phyloP scores from a whole-genome alignment of 2,329 filamentous ascomycete genomes.

The Conoideocrella luteorostrata region DNA sequence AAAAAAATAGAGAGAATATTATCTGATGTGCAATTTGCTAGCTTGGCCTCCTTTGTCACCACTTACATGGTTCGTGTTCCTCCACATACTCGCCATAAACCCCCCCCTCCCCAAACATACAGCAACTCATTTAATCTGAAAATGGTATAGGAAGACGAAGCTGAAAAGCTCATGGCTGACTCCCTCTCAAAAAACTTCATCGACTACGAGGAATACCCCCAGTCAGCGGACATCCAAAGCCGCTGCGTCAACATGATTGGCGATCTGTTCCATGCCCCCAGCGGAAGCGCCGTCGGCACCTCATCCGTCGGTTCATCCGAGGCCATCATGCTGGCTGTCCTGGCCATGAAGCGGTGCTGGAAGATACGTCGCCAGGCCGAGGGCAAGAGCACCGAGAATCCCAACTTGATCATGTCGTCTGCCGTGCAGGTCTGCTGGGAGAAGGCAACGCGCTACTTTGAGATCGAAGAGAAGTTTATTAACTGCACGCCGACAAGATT shows the following conservation, averaged over 20 bases:
- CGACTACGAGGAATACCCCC: slow-evolving; percentile 79
- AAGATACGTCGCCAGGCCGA: slow-evolving; percentile 74
- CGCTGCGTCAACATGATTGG: slow-evolving; percentile 90
- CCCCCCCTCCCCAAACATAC: slow-evolving; percentile 54
- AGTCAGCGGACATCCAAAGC: slow-evolving; percentile 81
- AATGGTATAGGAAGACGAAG: slow-evolving; percentile 1
- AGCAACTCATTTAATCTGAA: not conserved
- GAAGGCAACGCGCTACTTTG: slow-evolving; percentile 83
- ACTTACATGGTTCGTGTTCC: slow-evolving; percentile 79
- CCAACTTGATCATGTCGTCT: slow-evolving; percentile 93
- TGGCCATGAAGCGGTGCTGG: slow-evolving; percentile 44
- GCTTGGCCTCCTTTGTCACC: slow-evolving; percentile 86
- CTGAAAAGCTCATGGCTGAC: slow-evolving; percentile 59
- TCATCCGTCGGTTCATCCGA: slow-evolving; percentile 87
- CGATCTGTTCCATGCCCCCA: slow-evolving; percentile 76
- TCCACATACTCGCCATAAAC: slow-evolving; percentile 86
- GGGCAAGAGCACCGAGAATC: slow-evolving; percentile 72
- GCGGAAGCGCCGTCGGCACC: slow-evolving; percentile 70
- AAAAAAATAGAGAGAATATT: not conserved
- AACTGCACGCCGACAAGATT: slow-evolving; percentile 56
- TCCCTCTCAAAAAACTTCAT: slow-evolving; percentile 94
- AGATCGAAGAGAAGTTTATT: slow-evolving; percentile 81
- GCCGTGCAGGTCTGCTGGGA: slow-evolving; percentile 98
- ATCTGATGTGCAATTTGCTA: slow-evolving; percentile 28
- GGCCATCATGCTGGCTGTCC: slow-evolving; percentile 59